Evolutionary conservation across 2,329 filamentous ascomycete genomes (phyloP).

Genomic region (Boeremia exigua): DNA sequence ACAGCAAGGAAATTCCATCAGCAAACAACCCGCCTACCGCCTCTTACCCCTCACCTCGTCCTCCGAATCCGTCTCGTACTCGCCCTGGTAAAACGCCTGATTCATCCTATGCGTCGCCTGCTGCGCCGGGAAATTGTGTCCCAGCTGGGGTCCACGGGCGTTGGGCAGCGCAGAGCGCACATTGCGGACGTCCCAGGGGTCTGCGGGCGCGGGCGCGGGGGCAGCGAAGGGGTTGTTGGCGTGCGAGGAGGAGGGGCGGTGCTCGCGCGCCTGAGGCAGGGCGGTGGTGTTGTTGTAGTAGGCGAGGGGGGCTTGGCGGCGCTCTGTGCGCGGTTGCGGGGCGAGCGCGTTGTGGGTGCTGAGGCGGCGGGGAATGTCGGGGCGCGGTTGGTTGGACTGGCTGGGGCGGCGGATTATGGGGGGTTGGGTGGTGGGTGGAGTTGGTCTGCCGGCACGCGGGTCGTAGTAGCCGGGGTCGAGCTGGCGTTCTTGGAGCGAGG

Average conservation of each 20-base stretch:
- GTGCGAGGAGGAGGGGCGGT: background rate
- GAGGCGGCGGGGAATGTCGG: background rate
- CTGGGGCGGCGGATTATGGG: background rate
- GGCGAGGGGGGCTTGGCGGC: background rate
- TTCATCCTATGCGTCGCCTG: slow-evolving; percentile 28
- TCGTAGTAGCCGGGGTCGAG: slow-evolving; percentile 32
- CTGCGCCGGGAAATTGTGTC: slow-evolving; percentile 19
- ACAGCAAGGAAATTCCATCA: too few relatives aligned
- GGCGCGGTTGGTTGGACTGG: background rate
- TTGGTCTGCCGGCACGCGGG: slow-evolving; percentile 21
- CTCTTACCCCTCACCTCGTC: background rate
- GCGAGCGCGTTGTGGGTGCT: background rate
- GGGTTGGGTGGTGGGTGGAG: slow-evolving; percentile 5
- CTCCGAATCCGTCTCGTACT: slow-evolving; percentile 21
- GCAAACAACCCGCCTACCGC: background rate
- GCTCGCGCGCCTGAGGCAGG: background rate
- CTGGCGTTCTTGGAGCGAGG: slow-evolving; percentile 28
- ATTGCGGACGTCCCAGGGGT: slow-evolving; percentile 36
- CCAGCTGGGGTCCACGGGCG: slow-evolving; percentile 2
- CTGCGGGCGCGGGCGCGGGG: background rate
- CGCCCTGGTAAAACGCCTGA: slow-evolving; percentile 18
- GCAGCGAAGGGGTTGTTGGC: slow-evolving; percentile 21
- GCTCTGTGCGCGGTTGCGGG: background rate
- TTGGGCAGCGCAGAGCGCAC: slow-evolving; percentile 27
- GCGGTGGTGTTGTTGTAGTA: background rate